Evolutionary conservation across 148 eudicot species (phyloP), one percentile per base, ranked within the genome.

Genomic region (Nepenthes gracilis): DNA sequence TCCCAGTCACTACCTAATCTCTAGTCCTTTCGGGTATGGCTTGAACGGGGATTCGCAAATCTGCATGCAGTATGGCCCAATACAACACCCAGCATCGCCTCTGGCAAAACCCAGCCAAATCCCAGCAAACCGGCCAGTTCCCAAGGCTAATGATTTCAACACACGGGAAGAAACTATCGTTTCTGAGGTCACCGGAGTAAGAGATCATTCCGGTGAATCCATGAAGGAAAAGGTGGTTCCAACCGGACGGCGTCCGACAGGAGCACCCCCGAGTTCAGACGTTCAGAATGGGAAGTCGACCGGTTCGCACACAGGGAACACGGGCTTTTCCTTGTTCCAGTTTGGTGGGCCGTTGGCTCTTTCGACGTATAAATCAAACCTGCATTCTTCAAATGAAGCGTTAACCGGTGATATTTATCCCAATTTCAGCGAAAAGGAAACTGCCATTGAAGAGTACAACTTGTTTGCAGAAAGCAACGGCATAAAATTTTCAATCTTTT

Each of bases 301-400:
- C 2, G 70, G 77, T 55, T 43, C 67, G 12, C 68, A 70, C 12
- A 59, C 59, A 4, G 77, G 66, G 47, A 76, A 75, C 71, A 60
- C 76, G 2, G 82, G 95, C 38, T 93, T 93, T 78, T 93, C 98
- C 12, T 75, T 93, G 68, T 93, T 93, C 75, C 90, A 88, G 66
- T 85, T 84, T 77, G 87, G 86, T 37, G 93, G 90, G 47, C 97
- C 97, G 15, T 79, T 80, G 55, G 92, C 86, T 69, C 80, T 79
- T 60, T 78, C 89, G 6, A 75, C 83, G 2, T 65, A 55, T 43
- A 68, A 79, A 57, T 55, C 71, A 12, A 70, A 70, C 64, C 52
- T 74, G 10, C 73, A 63, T 60, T 72, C 80, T 57, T 65, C 77
- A n/a, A 74, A 81, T 65, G 87, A 83, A 68, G 84, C 70, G 35